Evolutionary conservation across 768 basidiomycete species (phyloP), one percentile per base, ranked within the genome.

Genomic region (Kwoniella botswanensis): DNA sequence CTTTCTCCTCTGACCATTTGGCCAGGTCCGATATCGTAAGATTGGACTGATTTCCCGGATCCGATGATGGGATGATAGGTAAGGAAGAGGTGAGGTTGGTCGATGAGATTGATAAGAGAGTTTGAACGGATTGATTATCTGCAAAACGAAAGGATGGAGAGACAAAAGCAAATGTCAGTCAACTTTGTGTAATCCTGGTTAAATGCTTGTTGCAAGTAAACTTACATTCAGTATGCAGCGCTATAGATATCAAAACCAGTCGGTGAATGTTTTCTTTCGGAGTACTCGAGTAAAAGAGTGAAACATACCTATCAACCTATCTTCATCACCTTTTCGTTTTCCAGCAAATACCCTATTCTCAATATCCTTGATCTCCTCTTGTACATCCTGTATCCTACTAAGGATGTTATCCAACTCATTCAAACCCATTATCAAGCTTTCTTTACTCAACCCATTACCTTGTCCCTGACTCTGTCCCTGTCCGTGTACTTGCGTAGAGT

Each of bases 1-100:
- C 71, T 18, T 69, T 67, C 12, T 70, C 57, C 58, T 75, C 76
- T 1, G 67, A 67, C 74, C 74, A 73, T 7, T 54, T 21, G 3
- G 70, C 56, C 11, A 77, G 56, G 9, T 73, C 65, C 21, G 72
- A 17, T 11, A 71, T 59, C n/a, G 64, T 71, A 1, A 65, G 43
- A 44, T 56, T 58, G 57, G 29, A 1, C n/a, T 44, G 41, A 53
- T 54, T 26, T 29, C 18, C 55, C 1, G 46, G 66, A 4, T 54
- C 61, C 50, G 67, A 57, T 9, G 68, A 59, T 9, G 63, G 58
- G 3, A 68, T 65, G 44, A 71, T 24, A 53, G 76, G 76, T 18
- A 77, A 60, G 12, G 73, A 65, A 5, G 71, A 71, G 29, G 72
- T 43, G 46, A 74, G 67, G 43, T 42, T 24, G 44, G 59, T 13